Conservation (phyloP, 192 early-diverging fungal species). For the Rhizoclosmatium sp. region DNA sequence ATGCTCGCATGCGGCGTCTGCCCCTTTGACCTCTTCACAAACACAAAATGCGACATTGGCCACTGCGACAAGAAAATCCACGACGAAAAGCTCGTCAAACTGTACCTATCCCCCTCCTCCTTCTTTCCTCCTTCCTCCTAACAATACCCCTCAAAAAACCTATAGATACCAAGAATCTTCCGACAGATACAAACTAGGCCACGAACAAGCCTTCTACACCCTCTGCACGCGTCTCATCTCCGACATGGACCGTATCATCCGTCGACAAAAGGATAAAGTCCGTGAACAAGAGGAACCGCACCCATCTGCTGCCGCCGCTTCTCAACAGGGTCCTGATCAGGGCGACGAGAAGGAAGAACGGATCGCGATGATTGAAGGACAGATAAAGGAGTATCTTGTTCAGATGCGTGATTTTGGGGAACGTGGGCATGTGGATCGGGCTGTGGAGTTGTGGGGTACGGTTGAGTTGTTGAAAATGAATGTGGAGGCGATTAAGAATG, state of each 20-base stretch:
- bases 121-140: not conserved
- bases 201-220: slow-evolving; percentile 77
- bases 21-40: slow-evolving; percentile 82
- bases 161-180: slow-evolving; percentile 68
- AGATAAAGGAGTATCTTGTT: slow-evolving; percentile 67
- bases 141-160: not conserved
- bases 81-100: slow-evolving; percentile 77
- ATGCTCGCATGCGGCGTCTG: slow-evolving; percentile 77
- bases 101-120: slow-evolving; percentile 31
- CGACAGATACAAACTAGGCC: slow-evolving; percentile 74
- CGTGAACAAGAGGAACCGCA: not conserved
- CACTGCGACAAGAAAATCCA: slow-evolving; percentile 77
- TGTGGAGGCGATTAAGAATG: slow-evolving; percentile 61
- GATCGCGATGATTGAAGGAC: slow-evolving; percentile 81
- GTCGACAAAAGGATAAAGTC: slow-evolving; percentile 72
- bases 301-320: slow-evolving; percentile 43
- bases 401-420: slow-evolving; percentile 78
- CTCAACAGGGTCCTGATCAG: slow-evolving; percentile 39
- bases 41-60: slow-evolving; percentile 86
- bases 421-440: slow-evolving; percentile 78
- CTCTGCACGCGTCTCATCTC: slow-evolving; percentile 68
- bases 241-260: slow-evolving; percentile 77
- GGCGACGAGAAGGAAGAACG: slow-evolving; percentile 84
- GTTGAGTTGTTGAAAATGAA: slow-evolving; percentile 76
- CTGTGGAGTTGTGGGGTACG: slow-evolving; percentile 64